These are phyloP conservation scores for Miscanthus lutarioriparius DNA, from an alignment of 176 grass and related monocot genomes.

Conservation along the genomic window DNA sequence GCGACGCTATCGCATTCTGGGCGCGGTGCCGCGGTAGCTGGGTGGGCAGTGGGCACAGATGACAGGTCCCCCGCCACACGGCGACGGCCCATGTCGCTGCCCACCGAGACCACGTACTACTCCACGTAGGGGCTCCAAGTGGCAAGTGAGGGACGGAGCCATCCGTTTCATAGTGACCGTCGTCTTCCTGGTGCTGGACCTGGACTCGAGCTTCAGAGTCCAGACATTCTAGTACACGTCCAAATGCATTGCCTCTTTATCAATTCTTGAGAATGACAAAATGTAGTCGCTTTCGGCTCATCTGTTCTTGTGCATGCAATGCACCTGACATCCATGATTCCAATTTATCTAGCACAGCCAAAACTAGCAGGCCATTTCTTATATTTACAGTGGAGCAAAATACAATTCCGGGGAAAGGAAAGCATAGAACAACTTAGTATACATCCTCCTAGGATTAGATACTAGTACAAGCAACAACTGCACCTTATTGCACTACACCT, in stretches of 20 bases:
- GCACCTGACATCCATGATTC: neutral
- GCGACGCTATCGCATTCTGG: constrained; percentile 15
- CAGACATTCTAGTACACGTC: neutral
- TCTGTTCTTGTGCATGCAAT: neutral
- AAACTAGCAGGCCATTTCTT: constrained; percentile 5
- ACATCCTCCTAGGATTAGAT: constrained; percentile 46
- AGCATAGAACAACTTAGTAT: constrained; percentile 16
- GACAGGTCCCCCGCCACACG: neutral
- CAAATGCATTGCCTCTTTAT: neutral
- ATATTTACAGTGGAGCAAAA: constrained; percentile 10
- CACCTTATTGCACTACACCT: constrained; percentile 50
- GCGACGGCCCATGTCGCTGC: neutral
- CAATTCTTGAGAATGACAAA: neutral
- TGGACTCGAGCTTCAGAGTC: neutral
- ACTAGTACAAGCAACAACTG: constrained; percentile 26
- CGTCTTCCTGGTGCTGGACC: constrained; percentile 9
- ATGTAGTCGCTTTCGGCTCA: neutral
- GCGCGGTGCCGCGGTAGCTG: neutral
- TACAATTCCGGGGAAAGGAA: constrained; percentile 1
- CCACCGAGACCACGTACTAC: constrained; percentile 6
- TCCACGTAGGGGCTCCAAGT: neutral
- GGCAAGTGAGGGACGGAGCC: neutral
- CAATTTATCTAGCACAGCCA: neutral
- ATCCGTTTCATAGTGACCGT: constrained; percentile 1
- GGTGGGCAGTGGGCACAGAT: neutral